These are phyloP conservation scores for Gloeopeniophorella convolvens DNA, from an alignment of 768 basidiomycete species.

Conservation along the genomic window DNA sequence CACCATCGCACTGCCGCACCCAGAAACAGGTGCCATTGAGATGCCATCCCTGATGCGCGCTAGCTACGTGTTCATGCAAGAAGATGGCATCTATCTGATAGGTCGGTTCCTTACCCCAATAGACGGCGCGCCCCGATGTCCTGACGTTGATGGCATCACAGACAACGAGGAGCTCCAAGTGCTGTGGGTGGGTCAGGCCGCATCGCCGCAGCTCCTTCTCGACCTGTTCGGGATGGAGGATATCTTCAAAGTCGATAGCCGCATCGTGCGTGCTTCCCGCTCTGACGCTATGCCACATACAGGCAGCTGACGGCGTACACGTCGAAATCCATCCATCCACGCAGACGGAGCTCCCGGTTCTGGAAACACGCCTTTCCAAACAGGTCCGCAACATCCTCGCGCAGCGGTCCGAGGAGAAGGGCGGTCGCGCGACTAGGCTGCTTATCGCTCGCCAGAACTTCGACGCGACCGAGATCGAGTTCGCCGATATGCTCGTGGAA, in stretches of 20 bases:
- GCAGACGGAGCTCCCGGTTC: slow-evolving; percentile 62
- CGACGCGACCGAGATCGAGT: slow-evolving; percentile 91
- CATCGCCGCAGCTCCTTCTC: slow-evolving; percentile 70
- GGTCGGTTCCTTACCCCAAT: slow-evolving; percentile 40
- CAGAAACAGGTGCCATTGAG: slow-evolving; percentile 47
- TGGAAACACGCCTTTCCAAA: slow-evolving; percentile 69
- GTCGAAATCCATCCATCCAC: not conserved
- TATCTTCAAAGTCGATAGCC: slow-evolving; percentile 56
- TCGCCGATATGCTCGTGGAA: slow-evolving; percentile 95
- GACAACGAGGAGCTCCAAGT: slow-evolving; percentile 86
- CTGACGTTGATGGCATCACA: slow-evolving; percentile 28
- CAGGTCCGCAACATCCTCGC: slow-evolving; percentile 86
- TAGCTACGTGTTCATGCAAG: slow-evolving; percentile 84
- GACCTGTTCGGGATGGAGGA: slow-evolving; percentile 87
- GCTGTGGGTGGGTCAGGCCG: slow-evolving; percentile 83
- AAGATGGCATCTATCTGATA: slow-evolving; percentile 86
- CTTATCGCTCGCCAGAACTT: slow-evolving; percentile 85
- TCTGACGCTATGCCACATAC: not conserved
- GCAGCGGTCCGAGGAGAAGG: slow-evolving; percentile 49
- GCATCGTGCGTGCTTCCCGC: slow-evolving; percentile 49
- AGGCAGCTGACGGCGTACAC: no score
- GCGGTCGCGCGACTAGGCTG: slow-evolving; percentile 49
- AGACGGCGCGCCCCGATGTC: not conserved
- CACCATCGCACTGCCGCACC: slow-evolving; percentile 60
- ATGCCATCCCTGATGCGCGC: slow-evolving; percentile 76